Percentiles rank a stretch among this genome's conserved stretches.
phyloP scores from a whole-genome alignment of 176 grass and related monocot genomes.

The Canna indica region DNA sequence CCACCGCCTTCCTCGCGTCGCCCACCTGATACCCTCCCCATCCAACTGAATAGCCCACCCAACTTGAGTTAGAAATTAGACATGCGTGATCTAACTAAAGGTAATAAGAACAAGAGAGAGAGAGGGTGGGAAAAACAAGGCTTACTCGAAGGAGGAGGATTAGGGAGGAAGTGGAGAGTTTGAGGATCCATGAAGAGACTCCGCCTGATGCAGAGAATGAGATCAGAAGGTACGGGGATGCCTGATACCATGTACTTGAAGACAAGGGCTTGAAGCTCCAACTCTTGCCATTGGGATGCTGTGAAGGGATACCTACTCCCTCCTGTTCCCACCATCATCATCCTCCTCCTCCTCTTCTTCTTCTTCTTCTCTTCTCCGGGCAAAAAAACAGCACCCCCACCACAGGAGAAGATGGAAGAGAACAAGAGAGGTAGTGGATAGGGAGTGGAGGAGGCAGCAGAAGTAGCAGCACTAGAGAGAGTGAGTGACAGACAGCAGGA shows the following conservation, averaged over 20 bases:
- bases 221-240: slow-evolving; percentile 10
- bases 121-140: background rate
- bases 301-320: slow-evolving; percentile 18
- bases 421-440: slow-evolving; percentile 2
- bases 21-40: slow-evolving; percentile 24
- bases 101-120: background rate
- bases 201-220: slow-evolving; percentile 17
- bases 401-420: background rate
- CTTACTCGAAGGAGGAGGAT: slow-evolving; percentile 7
- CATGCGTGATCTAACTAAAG: background rate
- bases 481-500: slow-evolving; percentile 6
- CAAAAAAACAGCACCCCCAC: background rate
- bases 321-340: background rate
- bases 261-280: slow-evolving; percentile 22
- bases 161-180: slow-evolving; percentile 5
- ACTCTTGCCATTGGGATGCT: slow-evolving; percentile 17
- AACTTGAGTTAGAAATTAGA: background rate
- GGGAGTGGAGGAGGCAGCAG: background rate
- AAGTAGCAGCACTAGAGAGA: background rate
- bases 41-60: slow-evolving; percentile 24
- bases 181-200: slow-evolving; percentile 9
- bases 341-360: background rate
- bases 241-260: slow-evolving; percentile 17
- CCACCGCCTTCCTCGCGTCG: slow-evolving; percentile 26
- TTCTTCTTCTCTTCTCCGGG: background rate